Percentiles rank a stretch among this genome's conserved stretches.
Conservation (phyloP, 441 rosid species). For the Metrosideros polymorpha region DNA sequence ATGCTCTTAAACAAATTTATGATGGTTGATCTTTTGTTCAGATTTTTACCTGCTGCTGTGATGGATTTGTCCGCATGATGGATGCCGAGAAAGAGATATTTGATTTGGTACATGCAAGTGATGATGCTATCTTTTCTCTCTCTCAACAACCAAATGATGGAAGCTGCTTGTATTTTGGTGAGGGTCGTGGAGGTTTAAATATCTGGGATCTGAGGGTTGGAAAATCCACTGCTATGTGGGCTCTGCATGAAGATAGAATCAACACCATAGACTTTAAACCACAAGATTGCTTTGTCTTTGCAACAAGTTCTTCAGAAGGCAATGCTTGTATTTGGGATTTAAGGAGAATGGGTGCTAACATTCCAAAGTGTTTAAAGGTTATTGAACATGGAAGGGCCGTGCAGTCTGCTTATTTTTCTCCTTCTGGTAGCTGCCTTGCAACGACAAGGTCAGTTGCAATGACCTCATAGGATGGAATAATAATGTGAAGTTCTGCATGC, state of each 20-base stretch:
- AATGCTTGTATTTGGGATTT: constrained; percentile 81
- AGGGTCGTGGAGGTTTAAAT: constrained; percentile 46
- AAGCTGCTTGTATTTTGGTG: constrained; percentile 45
- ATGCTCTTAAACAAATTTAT: neutral
- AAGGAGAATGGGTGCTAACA: constrained; percentile 32
- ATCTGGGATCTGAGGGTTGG: constrained; percentile 57
- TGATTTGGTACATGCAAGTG: constrained; percentile 40
- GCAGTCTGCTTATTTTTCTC: constrained; percentile 82
- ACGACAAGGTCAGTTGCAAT: constrained; percentile 52
- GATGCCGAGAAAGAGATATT: constrained; percentile 66
- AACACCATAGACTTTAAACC: constrained; percentile 69
- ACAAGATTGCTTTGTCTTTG: constrained; percentile 51
- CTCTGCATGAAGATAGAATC: constrained; percentile 57
- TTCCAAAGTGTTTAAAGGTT: constrained; percentile 25
- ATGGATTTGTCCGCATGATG: constrained; percentile 62
- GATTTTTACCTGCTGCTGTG: constrained; percentile 58
- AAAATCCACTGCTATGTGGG: constrained; percentile 31
- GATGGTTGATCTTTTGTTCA: constrained; percentile 18
- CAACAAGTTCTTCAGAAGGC: constrained; percentile 68
- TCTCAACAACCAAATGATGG: constrained; percentile 42
- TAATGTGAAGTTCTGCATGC: neutral
- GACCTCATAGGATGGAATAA: neutral
- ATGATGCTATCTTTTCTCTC: constrained; percentile 48
- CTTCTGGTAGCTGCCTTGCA: constrained; percentile 61
- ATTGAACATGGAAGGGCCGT: constrained; percentile 45